phyloP scores from a whole-genome alignment of 768 basidiomycete genomes.

The Pisolithus orientalis region DNA sequence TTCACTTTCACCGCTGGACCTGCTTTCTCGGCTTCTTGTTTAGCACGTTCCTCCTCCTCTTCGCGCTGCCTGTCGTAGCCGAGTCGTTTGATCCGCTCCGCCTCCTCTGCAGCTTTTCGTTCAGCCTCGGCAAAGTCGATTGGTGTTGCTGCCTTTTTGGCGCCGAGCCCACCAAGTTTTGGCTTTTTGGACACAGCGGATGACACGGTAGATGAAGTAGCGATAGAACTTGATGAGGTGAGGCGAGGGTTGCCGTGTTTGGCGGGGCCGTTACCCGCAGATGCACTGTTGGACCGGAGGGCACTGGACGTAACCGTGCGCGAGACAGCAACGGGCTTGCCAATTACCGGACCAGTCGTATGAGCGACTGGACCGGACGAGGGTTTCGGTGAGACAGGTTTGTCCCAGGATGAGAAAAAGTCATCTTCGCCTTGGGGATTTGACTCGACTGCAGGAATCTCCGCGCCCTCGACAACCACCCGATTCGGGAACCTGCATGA shows the following conservation, averaged over 20 bases:
- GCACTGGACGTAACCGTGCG: constrained; percentile 66
- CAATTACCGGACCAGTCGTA: constrained; percentile 52
- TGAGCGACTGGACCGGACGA: constrained; percentile 45
- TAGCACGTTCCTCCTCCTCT: constrained; percentile 73
- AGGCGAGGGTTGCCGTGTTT: constrained; percentile 40
- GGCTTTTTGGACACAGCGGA: constrained; percentile 49
- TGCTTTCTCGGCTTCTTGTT: constrained; percentile 52
- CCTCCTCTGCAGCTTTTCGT: constrained; percentile 83
- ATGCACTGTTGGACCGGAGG: constrained; percentile 40
- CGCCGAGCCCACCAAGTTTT: constrained; percentile 76
- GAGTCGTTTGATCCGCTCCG: constrained; percentile 84
- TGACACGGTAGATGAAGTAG: constrained; percentile 23
- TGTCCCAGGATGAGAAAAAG: constrained; percentile 97
- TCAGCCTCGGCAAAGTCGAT: constrained; percentile 96
- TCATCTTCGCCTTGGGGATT: constrained; percentile 67
- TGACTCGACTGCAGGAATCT: constrained; percentile 34
- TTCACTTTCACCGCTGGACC: constrained; percentile 24
- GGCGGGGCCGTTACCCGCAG: constrained; percentile 21
- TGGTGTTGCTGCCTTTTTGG: constrained; percentile 72
- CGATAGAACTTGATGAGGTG: constrained; percentile 32
- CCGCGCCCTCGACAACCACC: constrained; percentile 80
- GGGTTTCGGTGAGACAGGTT: constrained; percentile 55
- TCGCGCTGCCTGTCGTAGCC: constrained; percentile 87
- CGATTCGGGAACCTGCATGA: constrained; percentile 63
- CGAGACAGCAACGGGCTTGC: constrained; percentile 43